These are phyloP conservation scores for Candida tammaniensis DNA, from an alignment of 805 yeast species.

Conservation along the genomic window DNA sequence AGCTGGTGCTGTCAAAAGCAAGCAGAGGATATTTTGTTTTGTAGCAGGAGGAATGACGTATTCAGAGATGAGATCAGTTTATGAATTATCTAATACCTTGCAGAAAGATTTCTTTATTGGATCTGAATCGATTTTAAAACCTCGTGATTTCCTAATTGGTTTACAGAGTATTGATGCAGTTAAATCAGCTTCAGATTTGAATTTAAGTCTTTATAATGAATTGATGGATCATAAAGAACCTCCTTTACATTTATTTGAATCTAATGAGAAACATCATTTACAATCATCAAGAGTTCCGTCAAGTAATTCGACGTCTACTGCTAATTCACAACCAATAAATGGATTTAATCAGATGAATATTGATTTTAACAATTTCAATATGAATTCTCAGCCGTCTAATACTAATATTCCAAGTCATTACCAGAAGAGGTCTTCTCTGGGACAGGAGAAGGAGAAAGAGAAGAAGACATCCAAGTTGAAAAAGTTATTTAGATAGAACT, in stretches of 20 bases:
- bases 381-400: conserved; percentile 11
- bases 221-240: conserved; percentile 31
- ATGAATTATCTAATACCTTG: conserved; percentile 59
- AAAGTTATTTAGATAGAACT: conserved; percentile 36
- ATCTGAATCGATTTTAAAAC: conserved; percentile 68
- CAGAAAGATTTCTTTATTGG: conserved; percentile 81
- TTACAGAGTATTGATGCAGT: conserved; percentile 37
- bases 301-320: background rate
- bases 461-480: conserved; percentile 47
- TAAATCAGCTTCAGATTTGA: conserved; percentile 40
- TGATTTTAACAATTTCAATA: conserved; percentile 14
- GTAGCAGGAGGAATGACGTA: conserved; percentile 89
- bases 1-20: conserved; percentile 12
- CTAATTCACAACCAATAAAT: background rate
- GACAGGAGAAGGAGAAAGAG: conserved; percentile 20
- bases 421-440: conserved; percentile 15
- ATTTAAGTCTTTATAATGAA: conserved; percentile 31
- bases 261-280: conserved; percentile 15
- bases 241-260: conserved; percentile 44
- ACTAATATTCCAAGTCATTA: conserved; percentile 23
- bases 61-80: conserved; percentile 73
- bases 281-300: conserved; percentile 9
- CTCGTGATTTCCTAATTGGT: conserved; percentile 46
- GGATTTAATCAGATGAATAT: conserved; percentile 9
- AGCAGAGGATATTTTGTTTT: conserved; percentile 75